Conservation (phyloP, 345 rosid genomes). For the Eucalyptus dawsonii region DNA sequence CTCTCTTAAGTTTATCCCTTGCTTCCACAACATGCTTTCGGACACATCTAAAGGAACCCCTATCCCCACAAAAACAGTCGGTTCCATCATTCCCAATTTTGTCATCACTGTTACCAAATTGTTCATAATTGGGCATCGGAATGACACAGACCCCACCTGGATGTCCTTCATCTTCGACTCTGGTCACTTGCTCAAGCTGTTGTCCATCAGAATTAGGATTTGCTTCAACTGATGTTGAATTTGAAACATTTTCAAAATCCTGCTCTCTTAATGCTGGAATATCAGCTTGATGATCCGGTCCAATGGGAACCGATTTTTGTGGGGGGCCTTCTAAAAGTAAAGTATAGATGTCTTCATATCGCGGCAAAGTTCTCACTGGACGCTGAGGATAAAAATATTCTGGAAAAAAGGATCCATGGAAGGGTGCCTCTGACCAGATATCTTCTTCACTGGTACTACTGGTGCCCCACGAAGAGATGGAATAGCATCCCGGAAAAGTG, state of each 20-base stretch:
- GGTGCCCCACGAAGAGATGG: constrained; percentile 7
- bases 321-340: constrained; percentile 18
- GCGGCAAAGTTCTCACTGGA: constrained; percentile 5
- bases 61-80: constrained; percentile 45
- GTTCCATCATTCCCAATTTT: constrained; percentile 29
- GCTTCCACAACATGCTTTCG: constrained; percentile 54
- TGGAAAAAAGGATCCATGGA: not conserved
- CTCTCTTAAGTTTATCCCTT: constrained; percentile 20
- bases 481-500: not conserved
- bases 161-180: constrained; percentile 9
- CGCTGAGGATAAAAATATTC: constrained; percentile 9
- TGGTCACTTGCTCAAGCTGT: not conserved
- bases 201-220: not conserved
- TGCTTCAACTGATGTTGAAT: not conserved
- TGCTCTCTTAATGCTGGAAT: constrained; percentile 22
- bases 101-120: not conserved
- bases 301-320: constrained; percentile 36
- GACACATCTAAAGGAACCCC: constrained; percentile 48
- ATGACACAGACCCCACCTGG: constrained; percentile 54
- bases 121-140: constrained; percentile 31
- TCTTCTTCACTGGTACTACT: constrained; percentile 17
- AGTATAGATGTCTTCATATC: constrained; percentile 11
- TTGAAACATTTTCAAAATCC: not conserved
- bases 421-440: constrained; percentile 2
- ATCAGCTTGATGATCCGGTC: constrained; percentile 61